Evolutionary conservation across 257 asterid genomes (phyloP).

Genomic region (Lantana camara): DNA sequence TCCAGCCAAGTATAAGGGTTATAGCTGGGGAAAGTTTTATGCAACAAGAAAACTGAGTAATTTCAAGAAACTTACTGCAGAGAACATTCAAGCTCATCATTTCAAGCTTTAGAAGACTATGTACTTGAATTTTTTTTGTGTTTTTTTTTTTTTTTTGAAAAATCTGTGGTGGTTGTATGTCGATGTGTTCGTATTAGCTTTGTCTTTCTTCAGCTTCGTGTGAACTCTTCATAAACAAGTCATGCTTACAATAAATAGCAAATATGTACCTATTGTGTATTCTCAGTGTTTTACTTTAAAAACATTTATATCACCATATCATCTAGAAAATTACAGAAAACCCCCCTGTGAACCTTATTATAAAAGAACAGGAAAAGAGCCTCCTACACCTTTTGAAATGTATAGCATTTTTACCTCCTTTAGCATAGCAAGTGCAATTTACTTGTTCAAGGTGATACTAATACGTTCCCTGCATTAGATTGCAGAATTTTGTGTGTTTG

Average conservation of each 20-base stretch:
- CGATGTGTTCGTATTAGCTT: background rate
- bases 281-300: no score
- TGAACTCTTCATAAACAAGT: background rate
- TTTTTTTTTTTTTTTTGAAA: background rate
- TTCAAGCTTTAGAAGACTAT: conserved; percentile 42
- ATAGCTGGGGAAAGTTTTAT: conserved; percentile 68
- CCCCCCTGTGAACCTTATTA: no score
- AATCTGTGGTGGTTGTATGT: background rate
- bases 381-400: no score
- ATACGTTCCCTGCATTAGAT: no score
- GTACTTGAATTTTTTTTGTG: no score
- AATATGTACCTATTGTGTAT: background rate
- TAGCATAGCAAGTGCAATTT: no score
- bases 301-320: no score
- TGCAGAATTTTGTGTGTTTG: no score
- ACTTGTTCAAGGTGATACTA: no score
- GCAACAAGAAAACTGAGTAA: conserved; percentile 51
- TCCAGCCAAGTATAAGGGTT: conserved; percentile 54
- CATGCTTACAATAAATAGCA: background rate
- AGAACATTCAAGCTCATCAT: conserved; percentile 65
- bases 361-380: no score
- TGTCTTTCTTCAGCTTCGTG: background rate
- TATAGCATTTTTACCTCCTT: no score
- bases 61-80: conserved; percentile 55
- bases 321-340: no score